These are phyloP conservation scores for Penicillium diatomitis DNA, from an alignment of 495 filamentous ascomycete genomes.

Conservation along the genomic window DNA sequence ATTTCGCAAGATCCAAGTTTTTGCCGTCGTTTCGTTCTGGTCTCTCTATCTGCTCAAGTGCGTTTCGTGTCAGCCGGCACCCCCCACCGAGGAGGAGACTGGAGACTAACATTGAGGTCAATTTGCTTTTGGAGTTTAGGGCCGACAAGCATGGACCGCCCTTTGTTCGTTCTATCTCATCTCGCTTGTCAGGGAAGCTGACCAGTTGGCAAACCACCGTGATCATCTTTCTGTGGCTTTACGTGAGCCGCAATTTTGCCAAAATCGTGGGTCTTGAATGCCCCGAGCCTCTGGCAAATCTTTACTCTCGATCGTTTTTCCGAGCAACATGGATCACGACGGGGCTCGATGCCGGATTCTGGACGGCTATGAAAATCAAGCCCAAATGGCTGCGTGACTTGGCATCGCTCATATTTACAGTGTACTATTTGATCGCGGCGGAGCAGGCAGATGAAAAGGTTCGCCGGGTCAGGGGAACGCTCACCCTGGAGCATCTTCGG, in stretches of 20 bases:
- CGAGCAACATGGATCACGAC: conserved; percentile 96
- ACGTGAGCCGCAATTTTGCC: conserved; percentile 83
- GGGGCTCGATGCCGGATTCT: conserved; percentile 91
- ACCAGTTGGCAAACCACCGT: conserved; percentile 87
- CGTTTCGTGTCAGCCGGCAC: conserved; percentile 3
- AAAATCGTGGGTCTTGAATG: conserved; percentile 85
- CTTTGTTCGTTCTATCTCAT: conserved; percentile 60
- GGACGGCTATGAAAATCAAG: conserved; percentile 91
- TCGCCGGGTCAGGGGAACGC: conserved; percentile 72
- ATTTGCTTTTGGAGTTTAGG: conserved; percentile 26
- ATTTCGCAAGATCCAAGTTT: conserved; percentile 87
- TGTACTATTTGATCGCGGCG: conserved; percentile 86
- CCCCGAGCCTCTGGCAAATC: conserved; percentile 87
- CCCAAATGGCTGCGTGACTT: conserved; percentile 76
- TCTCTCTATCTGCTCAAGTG: conserved; percentile 71
- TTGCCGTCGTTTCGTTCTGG: conserved; percentile 88
- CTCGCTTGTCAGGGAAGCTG: conserved; percentile 54
- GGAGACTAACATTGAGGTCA: too few species aligned
- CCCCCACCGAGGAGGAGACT: too few species aligned
- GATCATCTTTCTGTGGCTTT: conserved; percentile 83
- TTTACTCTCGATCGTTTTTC: conserved; percentile 93
- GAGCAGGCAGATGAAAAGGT: conserved; percentile 96
- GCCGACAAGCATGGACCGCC: conserved; percentile 86
- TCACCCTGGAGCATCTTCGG: conserved; percentile 86
- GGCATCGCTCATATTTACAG: conserved; percentile 68